phyloP scores from a whole-genome alignment of 352 stramenopile species.

The Aphanomyces cochlioides region DNA sequence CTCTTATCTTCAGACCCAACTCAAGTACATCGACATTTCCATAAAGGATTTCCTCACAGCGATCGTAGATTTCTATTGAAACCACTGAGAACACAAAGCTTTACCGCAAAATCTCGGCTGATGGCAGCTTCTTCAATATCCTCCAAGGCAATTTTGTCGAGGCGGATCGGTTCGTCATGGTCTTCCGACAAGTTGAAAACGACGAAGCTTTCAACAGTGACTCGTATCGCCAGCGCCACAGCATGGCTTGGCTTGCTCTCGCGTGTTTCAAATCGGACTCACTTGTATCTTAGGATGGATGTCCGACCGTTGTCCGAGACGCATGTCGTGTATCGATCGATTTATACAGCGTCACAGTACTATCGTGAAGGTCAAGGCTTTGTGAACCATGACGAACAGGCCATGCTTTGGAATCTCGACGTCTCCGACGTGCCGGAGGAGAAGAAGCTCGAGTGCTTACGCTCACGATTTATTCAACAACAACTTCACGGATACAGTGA shows the following conservation, averaged over 20 bases:
- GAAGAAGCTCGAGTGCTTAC: not conserved
- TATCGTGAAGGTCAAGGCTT: not conserved
- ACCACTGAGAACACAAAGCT: not conserved
- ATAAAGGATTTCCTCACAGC: not conserved
- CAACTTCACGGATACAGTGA: not conserved
- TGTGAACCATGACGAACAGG: not conserved
- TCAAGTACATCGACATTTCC: not conserved
- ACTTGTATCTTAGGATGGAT: not conserved
- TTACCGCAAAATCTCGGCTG: not conserved
- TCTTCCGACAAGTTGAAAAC: constrained; percentile 9
- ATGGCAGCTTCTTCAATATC: not conserved
- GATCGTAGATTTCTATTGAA: not conserved
- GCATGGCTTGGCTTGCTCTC: not conserved
- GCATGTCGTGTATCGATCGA: too few relatives aligned
- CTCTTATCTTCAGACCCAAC: not conserved
- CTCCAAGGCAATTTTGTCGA: constrained; percentile 14
- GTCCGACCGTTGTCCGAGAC: not conserved
- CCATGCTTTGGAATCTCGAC: not conserved
- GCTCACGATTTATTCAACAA: not conserved
- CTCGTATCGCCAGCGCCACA: not conserved
- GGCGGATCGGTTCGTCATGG: constrained; percentile 2
- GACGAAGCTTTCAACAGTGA: not conserved
- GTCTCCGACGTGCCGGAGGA: not conserved
- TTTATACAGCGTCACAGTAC: too few relatives aligned
- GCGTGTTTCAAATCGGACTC: not conserved